Base-by-base conservation (phyloP, 2,329 filamentous ascomycete genomes). In the Verruconis gallopava region DNA sequence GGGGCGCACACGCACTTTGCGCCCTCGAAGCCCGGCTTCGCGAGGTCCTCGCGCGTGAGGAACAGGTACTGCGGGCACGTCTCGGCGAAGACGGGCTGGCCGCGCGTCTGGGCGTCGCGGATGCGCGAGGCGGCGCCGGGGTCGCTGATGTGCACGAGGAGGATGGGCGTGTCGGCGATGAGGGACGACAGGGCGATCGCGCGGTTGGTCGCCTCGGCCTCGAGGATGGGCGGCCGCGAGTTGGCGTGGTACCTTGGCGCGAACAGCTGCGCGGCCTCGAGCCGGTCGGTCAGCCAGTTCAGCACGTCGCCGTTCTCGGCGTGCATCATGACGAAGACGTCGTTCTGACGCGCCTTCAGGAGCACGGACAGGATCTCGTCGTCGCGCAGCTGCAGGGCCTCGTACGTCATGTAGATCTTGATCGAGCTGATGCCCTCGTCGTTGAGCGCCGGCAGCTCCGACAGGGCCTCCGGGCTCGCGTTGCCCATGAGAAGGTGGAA, bases 61-160 rank as follows among this genome's bases (percentile, higher is more conserved):
- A 71, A 69, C 2, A 74, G 61, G 46, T 75, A 73, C 46, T 75
- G 70, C 1, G 71, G 71, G 48, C 70, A 74, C 1, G 70, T 75
- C 51, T 74, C 69, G 2, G 69, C 70, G 47, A 67, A 68, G 30
- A 73, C 56, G 2, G 71, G 69, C 28, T 69, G 57, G 0, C 67
- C 66, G 3, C 61, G 52, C 5, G 64, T 65, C 50, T 75, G 70
- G 0, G 70, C 70, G 28, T 56, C 50, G 37, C 65, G 61, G 48
- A 73, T 72, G 39, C 66, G 62, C 1, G 51, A 47, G 1, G 67
- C 63, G 0, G 69, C 67, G 2, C 56, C 56, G 1, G 67, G 67
- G 3, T 64, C 66, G 36, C 62, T 67, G 21, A 73, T 65, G 51
- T 74, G 71, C 2, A 74, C 71, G 28, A 74, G 62, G 3, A 73